These are phyloP conservation scores for Lepraria neglecta DNA, from an alignment of 495 filamentous ascomycete genomes.

Conservation along the genomic window DNA sequence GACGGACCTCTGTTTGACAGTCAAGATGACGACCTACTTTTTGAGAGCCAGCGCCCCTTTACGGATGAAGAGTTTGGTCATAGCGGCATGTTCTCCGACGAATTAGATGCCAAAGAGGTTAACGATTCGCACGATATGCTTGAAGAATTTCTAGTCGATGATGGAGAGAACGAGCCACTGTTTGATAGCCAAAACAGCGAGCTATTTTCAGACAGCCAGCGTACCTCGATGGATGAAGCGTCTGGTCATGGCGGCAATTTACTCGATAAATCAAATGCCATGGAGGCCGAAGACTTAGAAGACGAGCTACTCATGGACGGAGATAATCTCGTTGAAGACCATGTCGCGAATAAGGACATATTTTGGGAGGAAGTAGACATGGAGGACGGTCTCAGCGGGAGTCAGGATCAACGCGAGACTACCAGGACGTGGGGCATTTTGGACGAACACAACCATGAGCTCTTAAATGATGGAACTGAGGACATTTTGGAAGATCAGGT, in stretches of 20 bases:
- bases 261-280: not conserved
- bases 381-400: not conserved
- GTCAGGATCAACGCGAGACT: not conserved
- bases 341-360: not conserved
- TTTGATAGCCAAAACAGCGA: too few relatives aligned
- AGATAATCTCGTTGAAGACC: not conserved
- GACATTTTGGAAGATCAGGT: slow-evolving; percentile 1
- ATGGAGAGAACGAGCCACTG: too few relatives aligned
- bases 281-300: not conserved
- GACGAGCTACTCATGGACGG: not conserved
- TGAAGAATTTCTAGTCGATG: not conserved
- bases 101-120: not conserved
- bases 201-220: too few relatives aligned
- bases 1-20: not conserved
- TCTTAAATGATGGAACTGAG: not conserved
- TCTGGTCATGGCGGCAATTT: not conserved
- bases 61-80: not conserved
- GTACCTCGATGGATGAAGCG: not conserved
- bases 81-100: not conserved
- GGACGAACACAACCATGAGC: not conserved
- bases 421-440: not conserved
- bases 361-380: not conserved
- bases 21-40: not conserved
- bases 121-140: not conserved
- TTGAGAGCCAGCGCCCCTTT: slow-evolving; percentile 1